A percentile compares a stretch with the other conserved stretches of the same genome.
These are phyloP conservation scores for Petasospora rhodanensis DNA, from an alignment of 1,139 yeast species.

Conservation along the genomic window DNA sequence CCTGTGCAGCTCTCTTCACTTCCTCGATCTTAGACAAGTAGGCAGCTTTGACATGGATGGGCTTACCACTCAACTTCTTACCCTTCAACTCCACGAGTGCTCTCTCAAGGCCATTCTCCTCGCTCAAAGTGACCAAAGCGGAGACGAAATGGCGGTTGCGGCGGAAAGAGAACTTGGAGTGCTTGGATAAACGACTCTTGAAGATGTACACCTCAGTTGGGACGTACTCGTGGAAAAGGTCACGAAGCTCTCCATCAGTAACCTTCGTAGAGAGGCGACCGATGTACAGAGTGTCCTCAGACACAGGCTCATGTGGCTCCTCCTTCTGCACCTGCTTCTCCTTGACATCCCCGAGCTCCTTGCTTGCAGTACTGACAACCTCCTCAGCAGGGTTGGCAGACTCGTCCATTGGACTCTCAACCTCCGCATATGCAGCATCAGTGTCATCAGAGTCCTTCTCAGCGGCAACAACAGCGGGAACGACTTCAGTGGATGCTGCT, in stretches of 20 bases:
- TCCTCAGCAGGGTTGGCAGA: no score
- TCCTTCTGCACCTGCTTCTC: conserved; percentile 16
- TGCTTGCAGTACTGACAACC: conserved; percentile 38
- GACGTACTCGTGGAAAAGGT: conserved; percentile 39
- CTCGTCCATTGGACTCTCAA: not conserved
- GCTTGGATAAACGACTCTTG: conserved; percentile 30
- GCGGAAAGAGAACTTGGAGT: conserved; percentile 23
- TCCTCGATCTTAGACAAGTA: conserved; percentile 39
- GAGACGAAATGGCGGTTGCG: conserved; percentile 37
- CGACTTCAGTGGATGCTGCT: no score
- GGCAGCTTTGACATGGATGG: conserved; percentile 38
- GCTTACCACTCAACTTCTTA: conserved; percentile 33
- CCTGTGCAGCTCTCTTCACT: conserved; percentile 34
- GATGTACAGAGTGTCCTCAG: conserved; percentile 50
- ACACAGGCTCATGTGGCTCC: conserved; percentile 31
- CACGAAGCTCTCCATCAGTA: conserved; percentile 40
- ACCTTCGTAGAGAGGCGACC: conserved; percentile 39
- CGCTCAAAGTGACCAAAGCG: conserved; percentile 51
- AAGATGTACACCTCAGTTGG: conserved; percentile 47
- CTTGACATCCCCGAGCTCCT: not conserved
- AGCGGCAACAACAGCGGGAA: no score
- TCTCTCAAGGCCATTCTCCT: conserved; percentile 37
- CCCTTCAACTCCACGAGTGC: conserved; percentile 41
- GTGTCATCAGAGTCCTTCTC: not conserved
- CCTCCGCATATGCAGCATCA: not conserved